Evolutionary conservation across 31 red algal genomes (phyloP), one percentile per base, ranked within the genome.

Genomic region (Odonthalia washingtoniensis): DNA sequence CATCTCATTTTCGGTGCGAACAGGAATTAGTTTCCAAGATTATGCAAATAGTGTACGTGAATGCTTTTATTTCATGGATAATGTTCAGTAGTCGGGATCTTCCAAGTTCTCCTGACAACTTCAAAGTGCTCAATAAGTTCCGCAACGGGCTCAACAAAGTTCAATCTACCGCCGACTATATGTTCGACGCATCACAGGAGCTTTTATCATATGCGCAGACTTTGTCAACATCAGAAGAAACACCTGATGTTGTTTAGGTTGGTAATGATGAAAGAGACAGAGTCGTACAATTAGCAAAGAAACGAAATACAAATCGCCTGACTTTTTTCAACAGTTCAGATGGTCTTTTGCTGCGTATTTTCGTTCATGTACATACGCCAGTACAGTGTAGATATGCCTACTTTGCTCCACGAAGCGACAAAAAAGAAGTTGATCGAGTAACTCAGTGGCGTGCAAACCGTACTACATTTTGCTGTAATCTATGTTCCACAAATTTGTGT

Each of bases 81-180:
- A 78, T 88, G 5, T 88, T 70, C 79, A 74, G 67, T 67, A 78
- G 74, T 72, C 45, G 77, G 49, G 85, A 88, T 38, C 61, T 88
- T 2, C 57, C 77, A 37, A 64, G 72, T n/a, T 69, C 1, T 2
- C 40, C 73, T 21, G 17, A 78, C 53, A 42, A 28, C 65, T 88
- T 88, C 69, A 24, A 72, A 30, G 70, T 26, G 41, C 37, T 78
- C 0, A 74, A 88, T 9, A 42, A 38, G 32, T 79, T 65, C 57
- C 57, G 85, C 2, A 78, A 88, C 52, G 17, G 40, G 16, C 28
- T 86, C 17, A 75, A 86, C n/a, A n/a, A n/a, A n/a, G n/a, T n/a
- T n/a, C n/a, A n/a, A n/a, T n/a, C n/a, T n/a, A n/a, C n/a, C n/a
- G 46, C 74, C 53, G 73, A 45, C 57, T 28, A 61, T 75, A 86